Percentiles rank a stretch among this genome's conserved stretches.
Evolutionary conservation across 2,329 filamentous ascomycete genomes (phyloP).

Genomic region (Didymella sp.): DNA sequence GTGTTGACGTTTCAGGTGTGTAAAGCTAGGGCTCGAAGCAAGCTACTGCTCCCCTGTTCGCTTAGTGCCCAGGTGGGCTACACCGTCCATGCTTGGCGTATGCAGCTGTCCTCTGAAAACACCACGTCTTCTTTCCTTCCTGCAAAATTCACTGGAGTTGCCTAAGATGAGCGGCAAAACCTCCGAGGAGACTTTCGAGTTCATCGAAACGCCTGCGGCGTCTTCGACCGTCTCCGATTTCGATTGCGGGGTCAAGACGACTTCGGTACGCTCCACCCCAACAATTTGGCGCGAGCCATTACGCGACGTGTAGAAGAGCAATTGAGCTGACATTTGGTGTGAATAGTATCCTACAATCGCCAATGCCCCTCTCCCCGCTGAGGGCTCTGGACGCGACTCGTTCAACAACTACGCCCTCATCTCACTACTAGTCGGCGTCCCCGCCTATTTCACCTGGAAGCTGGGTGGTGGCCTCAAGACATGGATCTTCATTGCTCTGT

Average conservation of each 20-base stretch:
- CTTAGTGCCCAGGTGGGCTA: constrained; percentile 34
- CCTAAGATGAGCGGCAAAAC: constrained; percentile 46
- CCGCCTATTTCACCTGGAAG: constrained; percentile 82
- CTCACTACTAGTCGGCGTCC: constrained; percentile 71
- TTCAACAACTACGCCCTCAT: constrained; percentile 86
- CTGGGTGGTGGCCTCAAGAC: constrained; percentile 86
- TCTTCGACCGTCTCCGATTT: constrained; percentile 59
- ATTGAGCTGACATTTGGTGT: constrained; percentile 33
- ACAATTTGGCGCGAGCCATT: constrained; percentile 40
- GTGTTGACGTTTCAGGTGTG: constrained; percentile 26
- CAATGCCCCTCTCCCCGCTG: constrained; percentile 91
- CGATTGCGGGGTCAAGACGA: constrained; percentile 67
- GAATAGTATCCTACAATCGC: constrained; percentile 83
- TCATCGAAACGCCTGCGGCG: constrained; percentile 68
- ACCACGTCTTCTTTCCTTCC: constrained; percentile 33
- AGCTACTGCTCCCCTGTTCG: constrained; percentile 26
- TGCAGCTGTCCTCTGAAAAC: constrained; percentile 30
- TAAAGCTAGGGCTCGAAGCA: constrained; percentile 28
- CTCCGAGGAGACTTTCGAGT: constrained; percentile 67
- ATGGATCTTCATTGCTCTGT: constrained; percentile 81
- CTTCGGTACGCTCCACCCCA: constrained; percentile 58
- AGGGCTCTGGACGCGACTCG: constrained; percentile 80
- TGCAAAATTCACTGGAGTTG: constrained; percentile 44
- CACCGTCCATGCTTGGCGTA: constrained; percentile 43
- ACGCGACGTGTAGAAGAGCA: constrained; percentile 27